Evolutionary conservation across 768 basidiomycete genomes (phyloP), one percentile per base, ranked within the genome.

Genomic region (Pleurotus giganteus): DNA sequence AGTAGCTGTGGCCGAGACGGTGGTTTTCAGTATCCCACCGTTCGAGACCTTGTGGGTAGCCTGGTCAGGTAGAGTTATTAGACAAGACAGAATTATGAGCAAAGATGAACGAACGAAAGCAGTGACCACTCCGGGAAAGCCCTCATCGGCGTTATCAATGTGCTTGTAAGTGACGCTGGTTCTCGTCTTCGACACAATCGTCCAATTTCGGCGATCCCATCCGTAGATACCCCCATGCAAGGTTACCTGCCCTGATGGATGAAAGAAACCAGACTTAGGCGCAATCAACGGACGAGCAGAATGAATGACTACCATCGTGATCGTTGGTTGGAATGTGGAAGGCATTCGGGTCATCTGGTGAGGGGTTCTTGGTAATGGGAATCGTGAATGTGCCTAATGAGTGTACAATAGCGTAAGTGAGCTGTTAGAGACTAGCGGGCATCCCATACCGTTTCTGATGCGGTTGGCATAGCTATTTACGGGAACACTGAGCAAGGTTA

Each of bases 121-220:
- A 4, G 68, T 73, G 4, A 78, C 77, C 32, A 57, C 72, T 31
- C 80, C 81, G 2, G 82, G 81, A 58, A 82, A 84, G 1, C 81
- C 82, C 63, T 83, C 76, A 51, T 78, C 74, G 4, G 74, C 82
- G 6, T 69, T 58, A 61, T 84, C 84, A 24, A 81, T 26, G 55
- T 80, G 79, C 54, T 71, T 72, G 64, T 76, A 85, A 0, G 79
- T 81, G 2, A 84, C 79, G 47, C 78, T 79, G 1, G 72, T 77
- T 15, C 68, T 58, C 4, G 72, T 70, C 57, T 68, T 71, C 11
- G 69, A 65, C 0, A 75, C 73, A 4, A 82, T 56, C 2, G 75
- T 80, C 82, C 83, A 85, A 65, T 77, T 79, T 5, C 78, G 75
- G 13, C 76, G 72, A 60, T 85, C 84, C 75, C 78, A 86, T 17